Evolutionary conservation across 1,284 basidiomycete species (phyloP), one percentile per base, ranked within the genome.

Genomic region (Calocybe gambosa): DNA sequence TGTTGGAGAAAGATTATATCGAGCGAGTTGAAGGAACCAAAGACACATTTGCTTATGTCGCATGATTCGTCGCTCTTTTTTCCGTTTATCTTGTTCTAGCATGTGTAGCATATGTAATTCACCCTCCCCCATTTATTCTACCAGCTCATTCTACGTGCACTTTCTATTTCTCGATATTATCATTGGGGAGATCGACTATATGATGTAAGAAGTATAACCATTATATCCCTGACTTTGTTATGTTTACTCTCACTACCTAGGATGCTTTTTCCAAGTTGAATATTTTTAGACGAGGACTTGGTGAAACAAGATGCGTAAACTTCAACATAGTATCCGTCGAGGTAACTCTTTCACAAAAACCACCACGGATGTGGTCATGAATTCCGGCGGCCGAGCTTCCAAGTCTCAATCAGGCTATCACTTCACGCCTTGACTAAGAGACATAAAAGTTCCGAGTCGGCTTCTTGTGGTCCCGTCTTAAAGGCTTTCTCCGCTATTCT

Each of bases 1-100:
- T 96, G 28, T 75, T 96, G 45, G 93, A 95, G 69, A 93, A 93
- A 66, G 93, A 95, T 66, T 96, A 93, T 62, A 84, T 96, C 46
- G 90, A 94, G 62, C 81, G 92, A 36, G 82, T 87, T 29, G 85
- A 88, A 18, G 86, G 80, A 20, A 79, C 77, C 37, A 73, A 79
- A 57, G 82, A 85, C 60, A 79, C 78, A 48, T 84, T 83, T 61
- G 76, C 78, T 18, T 85, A 85, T 58, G 78, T 82, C 47, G 57
- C 57, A 16, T 58, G 35, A 54, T 38, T 44, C 3, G 16, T 39
- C 39, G 8, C 25, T 29, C 12, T n/a, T 37, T 20, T 47, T 28
- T 36, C 39, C 39, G n/a, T 50, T 42, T 47, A 49, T 37, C 46
- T 31, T 37, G 18, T 42, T 18, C 46, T 34, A 18, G 38, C 43